These are phyloP conservation scores for Discostella pseudostelligera DNA, from an alignment of 108 stramenopile genomes.

Conservation along the genomic window DNA sequence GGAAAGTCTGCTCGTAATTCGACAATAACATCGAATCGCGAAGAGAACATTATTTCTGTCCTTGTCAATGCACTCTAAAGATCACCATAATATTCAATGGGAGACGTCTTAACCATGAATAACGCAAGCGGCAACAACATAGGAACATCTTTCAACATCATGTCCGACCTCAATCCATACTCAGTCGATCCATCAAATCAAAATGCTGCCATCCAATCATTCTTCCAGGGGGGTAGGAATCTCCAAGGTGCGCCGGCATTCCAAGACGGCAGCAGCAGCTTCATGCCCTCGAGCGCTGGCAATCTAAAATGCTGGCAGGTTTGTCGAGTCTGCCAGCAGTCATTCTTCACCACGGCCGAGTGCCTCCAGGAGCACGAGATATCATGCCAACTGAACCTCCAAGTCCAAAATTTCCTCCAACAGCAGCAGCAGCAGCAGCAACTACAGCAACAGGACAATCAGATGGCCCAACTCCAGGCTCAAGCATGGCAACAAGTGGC, in stretches of 20 bases:
- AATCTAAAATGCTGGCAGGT: not conserved
- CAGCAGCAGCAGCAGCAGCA: conserved; percentile 27
- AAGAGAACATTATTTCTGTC: no score
- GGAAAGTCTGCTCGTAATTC: no score
- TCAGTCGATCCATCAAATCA: conserved; percentile 2
- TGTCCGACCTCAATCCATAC: not conserved
- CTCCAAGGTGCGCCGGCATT: not conserved
- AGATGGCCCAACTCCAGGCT: no score
- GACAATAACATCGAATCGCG: no score
- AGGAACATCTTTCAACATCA: not conserved
- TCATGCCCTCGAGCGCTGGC: not conserved
- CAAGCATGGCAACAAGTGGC: conserved; percentile 1
- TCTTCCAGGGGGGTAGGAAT: not conserved
- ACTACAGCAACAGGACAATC: not conserved
- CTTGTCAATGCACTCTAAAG: no score
- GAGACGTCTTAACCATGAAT: no score
- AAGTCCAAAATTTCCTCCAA: conserved; percentile 12
- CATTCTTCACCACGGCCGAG: not conserved
- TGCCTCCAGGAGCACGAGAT: conserved; percentile 3
- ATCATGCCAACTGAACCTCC: not conserved
- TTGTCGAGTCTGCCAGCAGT: conserved; percentile 12
- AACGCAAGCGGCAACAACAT: not conserved
- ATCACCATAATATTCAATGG: no score
- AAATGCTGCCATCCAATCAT: conserved; percentile 1
- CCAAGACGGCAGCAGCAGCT: not conserved